Evolutionary conservation across 2,329 filamentous ascomycete species (phyloP).

Genomic region (Epichloe sp.): DNA sequence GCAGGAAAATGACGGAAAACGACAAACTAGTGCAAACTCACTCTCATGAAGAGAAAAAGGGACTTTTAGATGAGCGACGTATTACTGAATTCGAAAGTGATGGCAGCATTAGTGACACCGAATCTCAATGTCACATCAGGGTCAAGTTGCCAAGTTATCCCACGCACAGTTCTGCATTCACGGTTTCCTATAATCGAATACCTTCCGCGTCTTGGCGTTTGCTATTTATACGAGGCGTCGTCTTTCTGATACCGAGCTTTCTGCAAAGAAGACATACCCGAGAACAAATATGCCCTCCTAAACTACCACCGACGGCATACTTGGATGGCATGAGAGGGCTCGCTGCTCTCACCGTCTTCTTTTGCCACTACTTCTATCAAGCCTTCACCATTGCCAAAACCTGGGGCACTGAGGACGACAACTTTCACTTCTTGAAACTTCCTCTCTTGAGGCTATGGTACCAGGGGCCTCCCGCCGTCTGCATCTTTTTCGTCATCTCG

Average conservation of each 20-base stretch:
- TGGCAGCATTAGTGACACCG: slow-evolving; percentile 23
- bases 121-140: slow-evolving; percentile 19
- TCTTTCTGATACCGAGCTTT: slow-evolving; percentile 42
- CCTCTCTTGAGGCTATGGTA: slow-evolving; percentile 41
- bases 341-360: slow-evolving; percentile 41
- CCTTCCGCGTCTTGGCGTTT: slow-evolving; percentile 23
- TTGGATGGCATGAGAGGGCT: slow-evolving; percentile 45
- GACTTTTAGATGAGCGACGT: slow-evolving; percentile 30
- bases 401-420: slow-evolving; percentile 30
- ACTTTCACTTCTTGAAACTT: slow-evolving; percentile 35
- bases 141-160: slow-evolving; percentile 5
- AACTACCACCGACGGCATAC: slow-evolving; percentile 39
- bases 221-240: slow-evolving; percentile 23
- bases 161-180: slow-evolving; percentile 14
- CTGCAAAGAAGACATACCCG: slow-evolving; percentile 30
- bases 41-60: slow-evolving; percentile 30
- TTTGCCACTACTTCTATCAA: slow-evolving; percentile 44
- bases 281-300: slow-evolving; percentile 26
- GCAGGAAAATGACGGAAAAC: slow-evolving; percentile 28
- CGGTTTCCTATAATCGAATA: slow-evolving; percentile 15
- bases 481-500: slow-evolving; percentile 49
- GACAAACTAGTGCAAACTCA: slow-evolving; percentile 20
- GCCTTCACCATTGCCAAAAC: slow-evolving; percentile 37
- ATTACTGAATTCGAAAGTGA: slow-evolving; percentile 32
- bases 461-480: slow-evolving; percentile 43